These are phyloP conservation scores for Wickerhamomyces strasburgensis DNA, from an alignment of 805 yeast genomes.

Conservation along the genomic window DNA sequence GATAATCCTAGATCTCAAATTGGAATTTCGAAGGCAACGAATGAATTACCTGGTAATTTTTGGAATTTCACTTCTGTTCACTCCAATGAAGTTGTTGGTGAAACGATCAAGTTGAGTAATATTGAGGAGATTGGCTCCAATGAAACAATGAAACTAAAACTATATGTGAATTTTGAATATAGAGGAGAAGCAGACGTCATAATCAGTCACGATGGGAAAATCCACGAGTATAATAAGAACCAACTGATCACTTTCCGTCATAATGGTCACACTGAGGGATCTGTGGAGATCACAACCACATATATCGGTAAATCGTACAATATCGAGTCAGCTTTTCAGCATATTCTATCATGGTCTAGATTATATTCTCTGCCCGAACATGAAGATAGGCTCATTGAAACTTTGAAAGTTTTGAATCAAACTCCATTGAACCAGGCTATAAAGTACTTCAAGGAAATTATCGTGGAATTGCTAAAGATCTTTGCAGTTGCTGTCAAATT, in stretches of 20 bases:
- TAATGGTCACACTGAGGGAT: constrained; percentile 32
- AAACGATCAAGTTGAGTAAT: constrained; percentile 60
- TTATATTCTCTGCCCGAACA: constrained; percentile 32
- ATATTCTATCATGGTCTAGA: constrained; percentile 49
- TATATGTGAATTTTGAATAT: constrained; percentile 59
- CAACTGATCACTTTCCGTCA: constrained; percentile 41
- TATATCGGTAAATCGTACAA: constrained; percentile 69
- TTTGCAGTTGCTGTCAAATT: constrained; percentile 22
- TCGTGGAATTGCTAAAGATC: constrained; percentile 36
- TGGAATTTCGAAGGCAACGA: constrained; percentile 62
- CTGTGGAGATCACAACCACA: constrained; percentile 49
- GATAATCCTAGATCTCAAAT: constrained; percentile 46
- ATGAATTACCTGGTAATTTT: constrained; percentile 41
- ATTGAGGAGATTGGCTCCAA: constrained; percentile 42
- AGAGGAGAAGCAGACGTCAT: constrained; percentile 54
- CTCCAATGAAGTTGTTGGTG: constrained; percentile 70
- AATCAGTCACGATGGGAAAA: constrained; percentile 41
- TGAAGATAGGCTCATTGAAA: constrained; percentile 40
- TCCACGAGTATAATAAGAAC: constrained; percentile 44
- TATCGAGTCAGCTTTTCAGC: constrained; percentile 48
- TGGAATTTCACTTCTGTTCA: constrained; percentile 76
- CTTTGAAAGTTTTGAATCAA: constrained; percentile 46
- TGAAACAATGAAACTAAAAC: constrained; percentile 50
- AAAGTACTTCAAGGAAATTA: constrained; percentile 57
- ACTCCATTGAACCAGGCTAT: constrained; percentile 50